Evolutionary conservation across 73 alveolate genomes (phyloP).

Genomic region (Paramecium octaurelia): DNA sequence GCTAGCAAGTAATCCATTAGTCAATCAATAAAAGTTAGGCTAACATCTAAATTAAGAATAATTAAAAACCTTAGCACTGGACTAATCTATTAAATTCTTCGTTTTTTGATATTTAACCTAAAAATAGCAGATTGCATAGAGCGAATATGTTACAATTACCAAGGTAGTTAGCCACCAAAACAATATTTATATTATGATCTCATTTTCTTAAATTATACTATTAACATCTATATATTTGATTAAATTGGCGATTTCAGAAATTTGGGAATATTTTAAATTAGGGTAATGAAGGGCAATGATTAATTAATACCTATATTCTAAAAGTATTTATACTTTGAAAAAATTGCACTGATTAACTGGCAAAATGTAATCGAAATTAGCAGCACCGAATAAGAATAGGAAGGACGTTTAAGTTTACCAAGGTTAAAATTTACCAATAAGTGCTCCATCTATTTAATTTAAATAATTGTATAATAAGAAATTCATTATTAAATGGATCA

Average conservation of each 20-base stretch:
- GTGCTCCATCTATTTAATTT: neutral
- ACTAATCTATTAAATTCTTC: neutral
- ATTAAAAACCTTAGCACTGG: neutral
- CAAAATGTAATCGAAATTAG: neutral
- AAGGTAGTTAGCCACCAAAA: neutral
- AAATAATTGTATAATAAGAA: neutral
- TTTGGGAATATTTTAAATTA: neutral
- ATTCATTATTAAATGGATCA: neutral
- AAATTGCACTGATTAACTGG: neutral
- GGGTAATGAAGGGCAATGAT: neutral
- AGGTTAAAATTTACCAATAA: neutral
- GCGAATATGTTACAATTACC: neutral
- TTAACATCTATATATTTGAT: neutral
- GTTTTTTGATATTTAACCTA: neutral
- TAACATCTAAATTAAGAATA: neutral
- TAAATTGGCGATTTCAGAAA: neutral
- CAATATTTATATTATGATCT: neutral
- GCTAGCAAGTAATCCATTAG: neutral
- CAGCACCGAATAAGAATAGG: neutral
- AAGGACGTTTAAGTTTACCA: neutral
- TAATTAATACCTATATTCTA: neutral
- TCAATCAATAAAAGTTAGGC: neutral
- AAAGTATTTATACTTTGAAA: neutral
- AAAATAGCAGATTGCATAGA: neutral
- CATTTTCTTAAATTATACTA: neutral